These are phyloP conservation scores for Elongisporangium prolatum DNA, from an alignment of 352 stramenopile genomes.

Conservation along the genomic window DNA sequence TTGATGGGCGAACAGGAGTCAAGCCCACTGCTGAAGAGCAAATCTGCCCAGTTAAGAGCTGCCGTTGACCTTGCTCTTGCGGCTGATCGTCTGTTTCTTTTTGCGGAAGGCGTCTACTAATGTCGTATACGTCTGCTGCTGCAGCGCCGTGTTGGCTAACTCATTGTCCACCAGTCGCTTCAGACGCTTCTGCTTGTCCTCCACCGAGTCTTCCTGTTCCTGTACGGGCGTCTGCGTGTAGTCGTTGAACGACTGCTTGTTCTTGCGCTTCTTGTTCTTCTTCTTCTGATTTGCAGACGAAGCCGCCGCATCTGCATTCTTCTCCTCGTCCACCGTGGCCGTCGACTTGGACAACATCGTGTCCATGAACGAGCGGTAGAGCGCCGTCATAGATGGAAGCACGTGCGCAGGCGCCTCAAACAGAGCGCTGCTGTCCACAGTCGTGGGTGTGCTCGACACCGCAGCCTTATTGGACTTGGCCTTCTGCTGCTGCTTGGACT, in stretches of 20 bases:
- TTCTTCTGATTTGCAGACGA: constrained; percentile 24
- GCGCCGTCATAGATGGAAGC: constrained; percentile 72
- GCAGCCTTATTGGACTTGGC: constrained; percentile 13
- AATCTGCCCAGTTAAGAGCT: background rate
- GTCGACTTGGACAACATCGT: constrained; percentile 76
- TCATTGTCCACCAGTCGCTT: constrained; percentile 69
- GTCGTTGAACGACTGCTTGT: constrained; percentile 13
- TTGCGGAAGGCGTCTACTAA: constrained; percentile 63
- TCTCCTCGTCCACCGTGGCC: constrained; percentile 8
- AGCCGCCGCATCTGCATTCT: constrained; percentile 9
- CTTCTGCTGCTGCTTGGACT: constrained; percentile 16
- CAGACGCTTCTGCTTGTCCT: constrained; percentile 46
- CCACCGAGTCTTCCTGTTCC: constrained; percentile 14
- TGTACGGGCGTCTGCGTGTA: constrained; percentile 11
- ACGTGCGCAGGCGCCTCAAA: constrained; percentile 82
- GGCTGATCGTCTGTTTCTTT: constrained; percentile 25
- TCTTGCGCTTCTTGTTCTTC: constrained; percentile 65
- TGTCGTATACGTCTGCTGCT: constrained; percentile 70
- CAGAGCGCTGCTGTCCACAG: constrained; percentile 25
- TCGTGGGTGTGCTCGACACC: constrained; percentile 12
- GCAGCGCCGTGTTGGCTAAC: constrained; percentile 41
- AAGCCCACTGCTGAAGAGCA: background rate
- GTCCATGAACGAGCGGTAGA: constrained; percentile 87
- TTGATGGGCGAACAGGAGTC: background rate
- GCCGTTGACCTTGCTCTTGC: constrained; percentile 1